A percentile compares a stretch with the other conserved stretches of the same genome.
Evolutionary conservation across 768 basidiomycete species (phyloP).

Genomic region (Coprinellus aureogranulatus): DNA sequence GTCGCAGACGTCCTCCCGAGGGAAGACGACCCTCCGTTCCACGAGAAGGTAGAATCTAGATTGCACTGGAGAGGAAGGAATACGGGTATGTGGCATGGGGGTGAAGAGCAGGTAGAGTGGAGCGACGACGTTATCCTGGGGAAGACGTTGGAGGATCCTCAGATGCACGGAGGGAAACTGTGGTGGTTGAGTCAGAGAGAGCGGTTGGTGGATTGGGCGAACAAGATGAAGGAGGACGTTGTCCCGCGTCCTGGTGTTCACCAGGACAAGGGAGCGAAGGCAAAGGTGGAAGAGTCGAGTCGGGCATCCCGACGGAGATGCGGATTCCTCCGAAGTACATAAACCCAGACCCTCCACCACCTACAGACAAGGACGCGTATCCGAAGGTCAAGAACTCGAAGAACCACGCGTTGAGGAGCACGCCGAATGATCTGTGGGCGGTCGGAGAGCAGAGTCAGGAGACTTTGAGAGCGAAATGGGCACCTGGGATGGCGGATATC

Average conservation of each 20-base stretch:
- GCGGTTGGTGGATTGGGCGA: slow-evolving; percentile 39
- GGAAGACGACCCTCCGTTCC: slow-evolving; percentile 55
- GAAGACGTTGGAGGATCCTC: slow-evolving; percentile 15
- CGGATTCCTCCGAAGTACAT: too few species aligned
- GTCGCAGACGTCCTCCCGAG: slow-evolving; percentile 29
- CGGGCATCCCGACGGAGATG: neutral
- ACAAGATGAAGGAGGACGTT: slow-evolving; percentile 7
- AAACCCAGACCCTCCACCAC: neutral
- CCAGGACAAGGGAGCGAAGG: neutral
- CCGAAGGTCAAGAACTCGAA: neutral
- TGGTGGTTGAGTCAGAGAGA: slow-evolving; percentile 36
- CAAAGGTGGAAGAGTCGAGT: neutral
- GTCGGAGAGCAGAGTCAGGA: neutral
- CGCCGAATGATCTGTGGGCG: slow-evolving; percentile 1
- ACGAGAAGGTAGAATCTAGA: slow-evolving; percentile 51
- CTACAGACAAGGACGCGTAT: neutral
- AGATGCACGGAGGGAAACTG: slow-evolving; percentile 10
- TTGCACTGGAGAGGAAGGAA: slow-evolving; percentile 73
- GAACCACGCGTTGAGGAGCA: neutral
- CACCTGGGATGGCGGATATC: slow-evolving; percentile 55
- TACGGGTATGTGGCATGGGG: slow-evolving; percentile 55
- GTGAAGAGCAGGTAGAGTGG: slow-evolving; percentile 6
- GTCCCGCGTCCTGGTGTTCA: neutral
- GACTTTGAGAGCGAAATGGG: neutral
- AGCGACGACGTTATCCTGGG: slow-evolving; percentile 32